Evolutionary conservation across 768 basidiomycete species (phyloP), one percentile per base, ranked within the genome.

Genomic region (Cyclocybe cylindracea): DNA sequence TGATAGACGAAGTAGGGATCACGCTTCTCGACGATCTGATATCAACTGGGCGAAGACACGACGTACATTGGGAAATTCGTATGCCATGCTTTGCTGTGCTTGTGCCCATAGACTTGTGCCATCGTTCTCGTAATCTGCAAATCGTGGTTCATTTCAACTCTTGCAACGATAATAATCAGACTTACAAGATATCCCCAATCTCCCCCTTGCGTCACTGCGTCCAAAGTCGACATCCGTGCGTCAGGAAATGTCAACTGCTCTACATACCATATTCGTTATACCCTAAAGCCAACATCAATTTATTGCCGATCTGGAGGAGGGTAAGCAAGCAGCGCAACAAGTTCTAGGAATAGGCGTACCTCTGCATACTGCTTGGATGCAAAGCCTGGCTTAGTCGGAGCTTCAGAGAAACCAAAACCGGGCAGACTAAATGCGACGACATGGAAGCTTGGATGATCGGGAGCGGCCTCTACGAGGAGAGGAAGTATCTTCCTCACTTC

Each of bases 381-480:
- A 53, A 85, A 86, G 0, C 82, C 82, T 50, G 72, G 70, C 61
- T 78, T 78, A 36, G 61, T 77, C 0, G 80, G 75, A 0, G 74
- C 79, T 38, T 80, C 74, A 0, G 84, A 85, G 63, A 84, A 85
- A 0, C 80, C 84, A 63, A 68, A 86, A 0, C 82, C 82, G 8
- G 84, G 85, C 10, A 86, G 58, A 56, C 83, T 79, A 19, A 77
- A 54, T 0, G 78, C 80, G 0, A 87, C 82, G 13, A 87, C 80
- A 54, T 85, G 82, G 61, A 87, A 86, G 50, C 74, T 80, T 1
- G 82, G 83, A 43, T 70, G 62, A 7, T 78, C 70, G 0, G 73
- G 66, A 4, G 74, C 70, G 0, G 66, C 62, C 10, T 68, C 62
- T 0, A 76, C 70, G 51, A 87, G 64, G 5, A 83, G 58, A 2